These are phyloP conservation scores for Lolium perenne DNA, from an alignment of 176 grass and related monocot species.

Conservation along the genomic window DNA sequence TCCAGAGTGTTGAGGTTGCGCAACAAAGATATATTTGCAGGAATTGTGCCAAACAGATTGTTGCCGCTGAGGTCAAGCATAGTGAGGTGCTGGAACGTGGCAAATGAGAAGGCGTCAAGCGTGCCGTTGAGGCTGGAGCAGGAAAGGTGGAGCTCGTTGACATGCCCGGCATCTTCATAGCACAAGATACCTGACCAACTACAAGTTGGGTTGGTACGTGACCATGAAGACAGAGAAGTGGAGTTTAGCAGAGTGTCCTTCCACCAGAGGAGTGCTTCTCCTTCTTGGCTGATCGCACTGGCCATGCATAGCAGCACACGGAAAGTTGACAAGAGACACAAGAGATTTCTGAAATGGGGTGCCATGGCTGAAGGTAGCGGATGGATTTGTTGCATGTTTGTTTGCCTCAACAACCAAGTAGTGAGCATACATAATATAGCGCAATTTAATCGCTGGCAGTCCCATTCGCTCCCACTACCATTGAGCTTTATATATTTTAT, in stretches of 20 bases:
- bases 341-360: neutral
- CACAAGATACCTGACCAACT: too few species aligned
- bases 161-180: too few species aligned
- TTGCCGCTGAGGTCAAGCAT: constrained; percentile 47
- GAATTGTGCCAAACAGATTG: constrained; percentile 29
- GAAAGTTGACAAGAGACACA: neutral
- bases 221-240: constrained; percentile 39
- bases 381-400: neutral
- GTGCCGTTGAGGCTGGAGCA: constrained; percentile 13
- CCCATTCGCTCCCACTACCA: neutral
- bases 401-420: neutral
- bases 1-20: too few species aligned
- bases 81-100: constrained; percentile 32
- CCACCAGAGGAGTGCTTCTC: constrained; percentile 57
- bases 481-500: neutral
- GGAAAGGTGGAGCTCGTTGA: constrained; percentile 18
- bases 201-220: constrained; percentile 37
- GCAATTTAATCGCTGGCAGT: neutral
- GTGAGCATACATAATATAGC: neutral
- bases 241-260: constrained; percentile 45
- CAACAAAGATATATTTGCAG: too few species aligned
- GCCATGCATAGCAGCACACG: neutral
- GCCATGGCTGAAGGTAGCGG: neutral
- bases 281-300: neutral
- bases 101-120: constrained; percentile 42